Evolutionary conservation across 1,284 basidiomycete genomes (phyloP).

Genomic region (Apiotrichum gracile): DNA sequence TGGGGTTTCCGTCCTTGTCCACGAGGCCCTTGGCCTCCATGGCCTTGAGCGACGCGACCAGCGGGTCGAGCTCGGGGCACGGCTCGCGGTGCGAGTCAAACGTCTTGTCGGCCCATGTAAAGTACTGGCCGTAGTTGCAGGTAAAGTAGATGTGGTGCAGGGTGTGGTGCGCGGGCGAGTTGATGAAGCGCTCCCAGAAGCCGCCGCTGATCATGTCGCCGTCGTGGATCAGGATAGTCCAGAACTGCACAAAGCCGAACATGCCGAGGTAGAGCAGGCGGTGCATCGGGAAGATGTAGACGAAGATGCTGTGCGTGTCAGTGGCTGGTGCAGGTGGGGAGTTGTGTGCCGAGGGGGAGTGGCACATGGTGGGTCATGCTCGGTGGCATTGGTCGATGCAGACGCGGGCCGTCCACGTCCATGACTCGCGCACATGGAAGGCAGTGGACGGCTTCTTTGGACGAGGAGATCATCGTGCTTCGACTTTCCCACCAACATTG

Average conservation of each 20-base stretch:
- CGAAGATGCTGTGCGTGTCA: slow-evolving; percentile 56
- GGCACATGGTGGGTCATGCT: not conserved
- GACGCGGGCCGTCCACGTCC: too few species aligned
- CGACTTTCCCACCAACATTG: too few species aligned
- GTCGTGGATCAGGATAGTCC: slow-evolving; percentile 95
- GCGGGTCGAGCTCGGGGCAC: slow-evolving; percentile 72
- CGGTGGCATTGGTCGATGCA: too few species aligned
- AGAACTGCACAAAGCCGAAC: slow-evolving; percentile 84
- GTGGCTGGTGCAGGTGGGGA: not conserved
- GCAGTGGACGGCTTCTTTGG: too few species aligned
- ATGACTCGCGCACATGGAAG: too few species aligned
- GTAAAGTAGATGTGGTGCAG: slow-evolving; percentile 94
- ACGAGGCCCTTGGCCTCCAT: slow-evolving; percentile 47
- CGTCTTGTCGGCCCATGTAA: slow-evolving; percentile 85
- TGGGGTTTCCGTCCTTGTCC: slow-evolving; percentile 29
- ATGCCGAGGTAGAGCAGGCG: slow-evolving; percentile 71
- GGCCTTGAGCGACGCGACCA: slow-evolving; percentile 56
- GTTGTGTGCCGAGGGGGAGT: not conserved
- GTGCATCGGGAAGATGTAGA: slow-evolving; percentile 87
- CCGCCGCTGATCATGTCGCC: slow-evolving; percentile 99
- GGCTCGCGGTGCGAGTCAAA: slow-evolving; percentile 86
- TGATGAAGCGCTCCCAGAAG: slow-evolving; percentile 78
- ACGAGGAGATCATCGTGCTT: too few species aligned
- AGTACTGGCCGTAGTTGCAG: slow-evolving; percentile 95
- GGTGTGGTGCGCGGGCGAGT: slow-evolving; percentile 96